Evolutionary conservation across 169 alveolate genomes (phyloP).

Genomic region (Cryptosporidium xiaoi): DNA sequence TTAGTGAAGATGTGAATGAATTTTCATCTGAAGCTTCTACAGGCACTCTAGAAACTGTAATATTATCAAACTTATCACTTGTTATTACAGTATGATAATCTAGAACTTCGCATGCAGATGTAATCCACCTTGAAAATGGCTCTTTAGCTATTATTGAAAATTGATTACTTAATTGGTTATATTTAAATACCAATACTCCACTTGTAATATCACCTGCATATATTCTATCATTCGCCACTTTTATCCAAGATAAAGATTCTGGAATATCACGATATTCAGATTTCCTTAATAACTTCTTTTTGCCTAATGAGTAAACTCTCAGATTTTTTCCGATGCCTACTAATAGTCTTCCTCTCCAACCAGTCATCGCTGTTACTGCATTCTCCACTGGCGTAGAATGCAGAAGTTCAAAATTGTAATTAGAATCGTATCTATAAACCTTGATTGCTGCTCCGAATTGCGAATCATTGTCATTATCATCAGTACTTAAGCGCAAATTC

Average conservation of each 20-base stretch:
- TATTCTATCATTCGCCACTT: conserved; percentile 88
- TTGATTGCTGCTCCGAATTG: conserved; percentile 80
- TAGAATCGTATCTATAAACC: conserved; percentile 79
- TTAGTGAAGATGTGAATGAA: conserved; percentile 9
- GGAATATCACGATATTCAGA: conserved; percentile 92
- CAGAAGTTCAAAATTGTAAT: conserved; percentile 74
- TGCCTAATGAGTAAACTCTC: conserved; percentile 96
- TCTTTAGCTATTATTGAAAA: conserved; percentile 89
- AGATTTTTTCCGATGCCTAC: conserved; percentile 74
- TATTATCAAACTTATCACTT: conserved; percentile 95
- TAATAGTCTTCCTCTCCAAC: conserved; percentile 64
- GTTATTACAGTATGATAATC: conserved; percentile 95
- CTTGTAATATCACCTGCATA: conserved; percentile 95
- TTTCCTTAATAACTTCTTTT: conserved; percentile 94
- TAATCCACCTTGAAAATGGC: conserved; percentile 94
- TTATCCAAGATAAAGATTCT: conserved; percentile 84
- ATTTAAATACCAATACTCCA: conserved; percentile 91
- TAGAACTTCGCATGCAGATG: conserved; percentile 89
- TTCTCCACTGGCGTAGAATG: conserved; percentile 75
- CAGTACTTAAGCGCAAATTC: conserved; percentile 70
- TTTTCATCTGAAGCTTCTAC: conserved; percentile 51
- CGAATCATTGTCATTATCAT: neutral
- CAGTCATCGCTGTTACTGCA: conserved; percentile 44
- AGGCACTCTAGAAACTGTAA: conserved; percentile 89
- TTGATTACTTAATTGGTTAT: conserved; percentile 82